Evolutionary conservation across 768 basidiomycete genomes (phyloP), one percentile per base, ranked within the genome.

Genomic region (Mycena haematopus): DNA sequence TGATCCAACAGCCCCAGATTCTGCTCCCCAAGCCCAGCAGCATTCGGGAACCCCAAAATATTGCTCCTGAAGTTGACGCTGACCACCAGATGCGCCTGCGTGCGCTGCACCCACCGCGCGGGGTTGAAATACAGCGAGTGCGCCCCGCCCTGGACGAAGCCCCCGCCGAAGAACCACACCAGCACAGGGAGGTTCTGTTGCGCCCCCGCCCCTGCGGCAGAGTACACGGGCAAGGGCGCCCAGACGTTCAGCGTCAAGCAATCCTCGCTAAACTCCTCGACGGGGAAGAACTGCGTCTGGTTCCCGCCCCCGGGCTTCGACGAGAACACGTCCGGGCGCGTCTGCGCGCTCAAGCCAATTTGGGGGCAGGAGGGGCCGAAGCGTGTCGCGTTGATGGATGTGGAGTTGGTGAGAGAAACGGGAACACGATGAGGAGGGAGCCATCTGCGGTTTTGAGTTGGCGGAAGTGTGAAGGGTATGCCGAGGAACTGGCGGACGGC

Each of bases 61-160:
- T 56, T 56, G 29, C 44, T 56, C 13, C 56, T 44, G 56, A 46
- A 56, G 35, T 54, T 46, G 31, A 56, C 46, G 31, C 36, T 56
- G 44, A 56, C 45, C 31, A 56, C 56, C 13, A 56, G 31, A n/a
- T 55, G 53, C 27, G 53, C 53, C 53, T 55, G 53, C n/a, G 53
- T 56, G 31, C 54, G 29, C 22, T 56, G 61, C 22, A 74, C 61
- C 21, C 55, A 52, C 56, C 71, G 45, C 17, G 83, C 62, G 66
- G 54, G 42, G 44, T 56, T 35, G 44, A 31, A 56, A n/a, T 56
- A 56, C 7, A 56, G 44, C 4, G 54, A 44, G 40, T 46, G 6
- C 2, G 54, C n/a, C 11, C 54, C 54, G 27, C 54, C 54, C 13
- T 45, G 42, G n/a, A 22, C 3, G 44, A 56, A 56, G 5, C 29